Evolutionary conservation across 495 filamentous ascomycete genomes (phyloP).

Genomic region (Letharia columbiana): DNA sequence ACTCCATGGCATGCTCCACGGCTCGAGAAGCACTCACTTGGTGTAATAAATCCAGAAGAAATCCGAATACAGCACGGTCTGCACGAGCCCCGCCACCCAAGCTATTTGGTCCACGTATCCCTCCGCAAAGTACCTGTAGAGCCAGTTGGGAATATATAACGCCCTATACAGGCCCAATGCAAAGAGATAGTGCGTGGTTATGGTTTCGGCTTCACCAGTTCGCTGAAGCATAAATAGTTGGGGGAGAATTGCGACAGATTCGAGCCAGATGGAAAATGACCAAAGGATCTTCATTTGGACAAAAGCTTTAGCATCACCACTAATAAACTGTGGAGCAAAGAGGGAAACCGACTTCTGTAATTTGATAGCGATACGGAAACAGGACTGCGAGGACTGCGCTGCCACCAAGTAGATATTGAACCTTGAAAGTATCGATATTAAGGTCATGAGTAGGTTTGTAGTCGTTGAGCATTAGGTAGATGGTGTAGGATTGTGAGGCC

Average conservation of each 20-base stretch:
- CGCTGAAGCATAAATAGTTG: conserved; percentile 97
- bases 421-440: conserved; percentile 91
- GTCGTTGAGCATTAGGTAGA: conserved; percentile 93
- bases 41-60: conserved; percentile 99
- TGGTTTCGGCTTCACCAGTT: conserved; percentile 95
- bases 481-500: conserved; percentile 74
- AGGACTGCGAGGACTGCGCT: conserved; percentile 69
- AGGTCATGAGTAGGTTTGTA: conserved; percentile 96
- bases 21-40: conserved; percentile 48
- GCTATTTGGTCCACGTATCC: conserved; percentile 71
- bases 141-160: conserved; percentile 97
- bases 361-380: conserved; percentile 72
- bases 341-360: conserved; percentile 44
- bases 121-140: conserved; percentile 77
- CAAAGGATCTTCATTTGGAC: conserved; percentile 61
- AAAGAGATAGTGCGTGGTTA: conserved; percentile 96
- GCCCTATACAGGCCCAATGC: conserved; percentile 86
- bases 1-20: conserved; percentile 16
- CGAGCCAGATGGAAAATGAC: conserved; percentile 97
- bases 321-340: background rate
- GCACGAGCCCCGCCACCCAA: conserved; percentile 76
- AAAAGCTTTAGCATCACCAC: background rate
- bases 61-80: conserved; percentile 93
- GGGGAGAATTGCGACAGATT: conserved; percentile 90
- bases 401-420: conserved; percentile 79